Conservation (phyloP, 805 yeast genomes). For the Ogataea philodendri region DNA sequence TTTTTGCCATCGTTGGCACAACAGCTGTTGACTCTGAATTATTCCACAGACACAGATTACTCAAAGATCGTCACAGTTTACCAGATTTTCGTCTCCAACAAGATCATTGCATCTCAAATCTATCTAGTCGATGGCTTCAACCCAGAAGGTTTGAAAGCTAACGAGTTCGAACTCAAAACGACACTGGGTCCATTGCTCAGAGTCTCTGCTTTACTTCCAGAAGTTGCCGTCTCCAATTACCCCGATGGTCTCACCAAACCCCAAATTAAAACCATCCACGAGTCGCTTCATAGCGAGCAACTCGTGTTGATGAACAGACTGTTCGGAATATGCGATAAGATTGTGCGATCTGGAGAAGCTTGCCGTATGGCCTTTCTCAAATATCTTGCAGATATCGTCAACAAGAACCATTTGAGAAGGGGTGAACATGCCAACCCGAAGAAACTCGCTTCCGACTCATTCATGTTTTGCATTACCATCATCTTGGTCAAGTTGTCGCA, state of each 20-base stretch:
- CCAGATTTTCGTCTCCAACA: conserved; percentile 57
- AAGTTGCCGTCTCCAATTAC: conserved; percentile 49
- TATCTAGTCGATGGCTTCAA: conserved; percentile 55
- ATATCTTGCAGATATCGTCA: conserved; percentile 73
- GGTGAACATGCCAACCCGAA: conserved; percentile 76
- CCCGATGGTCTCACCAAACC: conserved; percentile 35
- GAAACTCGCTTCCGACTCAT: conserved; percentile 70
- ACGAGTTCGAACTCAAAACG: conserved; percentile 57
- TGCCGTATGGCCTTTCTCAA: conserved; percentile 63
- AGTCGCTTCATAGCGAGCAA: conserved; percentile 64
- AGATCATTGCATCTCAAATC: conserved; percentile 59
- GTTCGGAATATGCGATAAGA: conserved; percentile 66
- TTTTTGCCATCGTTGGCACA: conserved; percentile 46
- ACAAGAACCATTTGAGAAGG: conserved; percentile 80
- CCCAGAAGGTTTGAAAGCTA: conserved; percentile 46
- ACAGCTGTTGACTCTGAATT: conserved; percentile 39
- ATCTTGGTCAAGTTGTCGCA: conserved; percentile 69
- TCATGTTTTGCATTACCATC: conserved; percentile 73
- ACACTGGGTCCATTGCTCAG: conserved; percentile 75
- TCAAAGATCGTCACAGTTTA: conserved; percentile 52
- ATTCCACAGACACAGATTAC: conserved; percentile 49
- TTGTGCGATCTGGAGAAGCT: conserved; percentile 67
- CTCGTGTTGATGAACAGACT: conserved; percentile 57
- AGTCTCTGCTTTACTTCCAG: conserved; percentile 66
- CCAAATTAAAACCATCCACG: conserved; percentile 50